These are phyloP conservation scores for Phytophthora hybrid DNA, from an alignment of 352 stramenopile species.

Conservation along the genomic window DNA sequence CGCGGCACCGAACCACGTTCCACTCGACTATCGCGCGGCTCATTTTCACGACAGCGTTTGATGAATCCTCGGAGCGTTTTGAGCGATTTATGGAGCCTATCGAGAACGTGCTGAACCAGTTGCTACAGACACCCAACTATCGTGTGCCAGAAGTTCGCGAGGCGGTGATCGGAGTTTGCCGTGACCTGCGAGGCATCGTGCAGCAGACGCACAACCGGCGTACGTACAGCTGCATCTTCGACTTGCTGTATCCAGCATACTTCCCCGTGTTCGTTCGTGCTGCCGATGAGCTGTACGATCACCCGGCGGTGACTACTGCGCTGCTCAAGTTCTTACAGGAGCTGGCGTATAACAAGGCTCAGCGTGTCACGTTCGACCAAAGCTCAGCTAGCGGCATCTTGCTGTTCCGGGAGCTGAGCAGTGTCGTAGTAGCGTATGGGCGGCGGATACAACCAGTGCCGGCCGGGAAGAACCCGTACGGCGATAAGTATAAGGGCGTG, in stretches of 20 bases:
- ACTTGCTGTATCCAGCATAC: slow-evolving; percentile 97
- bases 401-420: slow-evolving; percentile 96
- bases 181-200: slow-evolving; percentile 97
- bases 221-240: slow-evolving; percentile 98
- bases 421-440: slow-evolving; percentile 96
- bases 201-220: slow-evolving; percentile 96
- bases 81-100: slow-evolving; percentile 97
- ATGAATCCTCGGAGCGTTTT: slow-evolving; percentile 95
- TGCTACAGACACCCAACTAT: slow-evolving; percentile 83
- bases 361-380: slow-evolving; percentile 98
- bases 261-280: slow-evolving; percentile 96
- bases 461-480: slow-evolving; percentile 93
- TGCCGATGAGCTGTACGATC: slow-evolving; percentile 94
- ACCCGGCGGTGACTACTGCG: slow-evolving; percentile 95
- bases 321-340: slow-evolving; percentile 98
- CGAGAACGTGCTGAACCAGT: slow-evolving; percentile 82
- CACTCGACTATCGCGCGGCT: slow-evolving; percentile 97
- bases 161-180: slow-evolving; percentile 96
- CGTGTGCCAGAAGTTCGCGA: slow-evolving; percentile 81
- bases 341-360: slow-evolving; percentile 94
- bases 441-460: slow-evolving; percentile 85
- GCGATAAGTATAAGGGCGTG: slow-evolving; percentile 98
- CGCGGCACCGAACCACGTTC: slow-evolving; percentile 96
- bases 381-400: slow-evolving; percentile 98
- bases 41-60: slow-evolving; percentile 95